Percentiles rank a stretch among this genome's conserved stretches.
Conservation (phyloP, 2,329 filamentous ascomycete species). For the Fusarium continuum region DNA sequence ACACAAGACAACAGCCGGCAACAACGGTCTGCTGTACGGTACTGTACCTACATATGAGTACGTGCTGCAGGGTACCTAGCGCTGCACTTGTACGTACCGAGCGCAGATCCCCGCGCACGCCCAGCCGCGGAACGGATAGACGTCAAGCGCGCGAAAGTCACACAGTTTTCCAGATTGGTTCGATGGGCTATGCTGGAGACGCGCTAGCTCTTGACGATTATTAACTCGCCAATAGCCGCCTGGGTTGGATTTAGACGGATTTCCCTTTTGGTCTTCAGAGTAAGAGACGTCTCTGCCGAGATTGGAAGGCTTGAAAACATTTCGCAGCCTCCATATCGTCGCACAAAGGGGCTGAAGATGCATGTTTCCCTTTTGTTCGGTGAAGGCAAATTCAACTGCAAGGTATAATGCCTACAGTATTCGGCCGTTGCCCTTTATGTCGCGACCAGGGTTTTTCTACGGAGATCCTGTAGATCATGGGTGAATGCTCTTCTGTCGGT, state of each 20-base stretch:
- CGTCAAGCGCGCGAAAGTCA: constrained; percentile 33
- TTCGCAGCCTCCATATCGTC: background rate
- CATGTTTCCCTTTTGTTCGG: background rate
- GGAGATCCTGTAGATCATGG: background rate
- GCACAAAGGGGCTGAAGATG: background rate
- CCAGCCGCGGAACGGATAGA: constrained; percentile 32
- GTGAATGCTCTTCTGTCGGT: background rate
- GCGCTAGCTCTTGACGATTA: constrained; percentile 25
- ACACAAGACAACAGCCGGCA: constrained; percentile 30
- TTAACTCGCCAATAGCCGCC: constrained; percentile 34
- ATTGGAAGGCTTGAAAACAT: constrained; percentile 3
- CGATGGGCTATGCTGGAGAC: constrained; percentile 3
- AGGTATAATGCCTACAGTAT: constrained; percentile 7
- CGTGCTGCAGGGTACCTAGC: too few relatives aligned
- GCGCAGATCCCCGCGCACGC: constrained; percentile 4
- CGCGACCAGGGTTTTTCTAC: background rate
- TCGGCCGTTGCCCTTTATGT: constrained; percentile 8
- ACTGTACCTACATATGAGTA: too few relatives aligned
- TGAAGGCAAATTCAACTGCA: background rate
- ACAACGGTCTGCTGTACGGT: constrained; percentile 12
- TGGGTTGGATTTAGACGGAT: constrained; percentile 37
- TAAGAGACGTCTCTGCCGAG: too few relatives aligned
- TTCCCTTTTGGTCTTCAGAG: constrained; percentile 38
- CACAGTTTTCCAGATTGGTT: constrained; percentile 20
- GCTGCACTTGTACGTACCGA: background rate